phyloP scores from a whole-genome alignment of 2,329 filamentous ascomycete genomes.

The Venturia aucupariae region DNA sequence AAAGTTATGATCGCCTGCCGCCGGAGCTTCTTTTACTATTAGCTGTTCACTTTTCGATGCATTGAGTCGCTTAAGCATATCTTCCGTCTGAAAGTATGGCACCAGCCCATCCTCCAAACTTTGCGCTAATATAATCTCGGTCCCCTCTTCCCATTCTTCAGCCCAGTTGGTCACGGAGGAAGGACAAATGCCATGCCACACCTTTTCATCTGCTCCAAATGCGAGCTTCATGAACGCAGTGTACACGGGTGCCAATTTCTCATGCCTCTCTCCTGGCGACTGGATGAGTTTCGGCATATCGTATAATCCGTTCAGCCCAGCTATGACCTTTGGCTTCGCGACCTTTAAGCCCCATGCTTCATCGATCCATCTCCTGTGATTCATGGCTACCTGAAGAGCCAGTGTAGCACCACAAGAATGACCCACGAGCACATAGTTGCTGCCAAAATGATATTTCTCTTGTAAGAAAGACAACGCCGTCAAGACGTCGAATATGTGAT shows the following conservation, averaged over 20 bases:
- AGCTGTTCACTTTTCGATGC: conserved; percentile 25
- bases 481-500: conserved; percentile 51
- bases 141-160: conserved; percentile 31
- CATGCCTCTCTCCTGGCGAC: conserved; percentile 30
- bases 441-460: conserved; percentile 33
- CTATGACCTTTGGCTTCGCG: conserved; percentile 40
- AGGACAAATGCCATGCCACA: conserved; percentile 51
- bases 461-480: conserved; percentile 43
- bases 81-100: conserved; percentile 47
- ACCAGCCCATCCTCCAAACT: conserved; percentile 41
- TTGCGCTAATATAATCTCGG: conserved; percentile 35
- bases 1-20: conserved; percentile 53
- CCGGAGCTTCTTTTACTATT: conserved; percentile 20
- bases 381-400: conserved; percentile 37
- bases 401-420: conserved; percentile 58
- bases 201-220: conserved; percentile 46
- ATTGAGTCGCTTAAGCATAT: conserved; percentile 43
- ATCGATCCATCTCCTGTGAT: neutral
- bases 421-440: conserved; percentile 47
- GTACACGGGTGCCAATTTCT: conserved; percentile 40
- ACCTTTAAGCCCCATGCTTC: neutral
- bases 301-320: conserved; percentile 59
- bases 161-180: conserved; percentile 34
- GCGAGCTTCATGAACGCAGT: conserved; percentile 48
- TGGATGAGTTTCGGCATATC: conserved; percentile 47